Conservation (phyloP, 129 eudicot genomes). For the Artemisia argyi region DNA sequence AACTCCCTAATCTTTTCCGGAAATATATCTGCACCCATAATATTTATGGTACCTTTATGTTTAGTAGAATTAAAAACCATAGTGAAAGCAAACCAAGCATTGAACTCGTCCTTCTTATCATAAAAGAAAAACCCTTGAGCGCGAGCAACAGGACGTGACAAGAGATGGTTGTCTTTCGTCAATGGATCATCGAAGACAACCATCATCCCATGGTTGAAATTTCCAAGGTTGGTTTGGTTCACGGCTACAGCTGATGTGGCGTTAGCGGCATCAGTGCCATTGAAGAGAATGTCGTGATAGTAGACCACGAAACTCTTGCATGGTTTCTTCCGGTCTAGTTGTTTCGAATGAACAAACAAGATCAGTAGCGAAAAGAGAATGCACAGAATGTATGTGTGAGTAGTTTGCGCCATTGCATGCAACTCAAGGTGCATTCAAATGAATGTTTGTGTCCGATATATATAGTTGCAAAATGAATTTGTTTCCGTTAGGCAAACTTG, state of each 20-base stretch:
- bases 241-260: conserved; percentile 48
- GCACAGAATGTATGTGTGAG: neutral
- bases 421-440: neutral
- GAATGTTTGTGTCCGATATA: neutral
- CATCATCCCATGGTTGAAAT: conserved; percentile 41
- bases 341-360: conserved; percentile 11
- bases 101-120: conserved; percentile 43
- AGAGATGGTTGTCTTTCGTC: conserved; percentile 42
- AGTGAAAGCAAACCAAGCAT: conserved; percentile 68
- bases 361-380: conserved; percentile 26
- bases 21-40: conserved; percentile 60
- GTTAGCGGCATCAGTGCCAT: conserved; percentile 43
- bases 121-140: conserved; percentile 77
- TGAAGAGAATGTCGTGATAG: conserved; percentile 58
- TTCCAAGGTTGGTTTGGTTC: conserved; percentile 32
- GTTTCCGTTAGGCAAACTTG: neutral
- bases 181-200: conserved; percentile 65
- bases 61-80: conserved; percentile 56
- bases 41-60: conserved; percentile 56
- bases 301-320: conserved; percentile 58
- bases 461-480: conserved; percentile 15
- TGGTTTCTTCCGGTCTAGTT: conserved; percentile 32
- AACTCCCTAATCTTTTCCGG: conserved; percentile 45
- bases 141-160: conserved; percentile 49
- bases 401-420: conserved; percentile 15